Evolutionary conservation across 129 eudicot genomes (phyloP), one percentile per base, ranked within the genome.

Genomic region (Lonicera japonica): DNA sequence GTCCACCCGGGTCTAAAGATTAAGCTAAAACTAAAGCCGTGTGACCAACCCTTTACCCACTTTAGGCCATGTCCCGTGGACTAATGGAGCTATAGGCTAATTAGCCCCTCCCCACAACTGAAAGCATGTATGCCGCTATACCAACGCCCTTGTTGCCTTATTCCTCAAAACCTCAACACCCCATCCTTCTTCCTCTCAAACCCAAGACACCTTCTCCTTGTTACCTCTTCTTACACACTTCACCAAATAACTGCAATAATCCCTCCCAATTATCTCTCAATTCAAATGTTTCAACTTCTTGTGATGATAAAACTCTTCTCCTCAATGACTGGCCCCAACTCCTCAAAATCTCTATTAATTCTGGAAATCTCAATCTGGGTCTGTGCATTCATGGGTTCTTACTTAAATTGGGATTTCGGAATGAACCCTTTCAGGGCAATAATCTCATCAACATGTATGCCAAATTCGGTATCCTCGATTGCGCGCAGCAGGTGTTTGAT

Each of bases 361-460:
- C 48, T 4, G 17, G 11, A 14, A 18, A 50, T 25, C 16, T 64
- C 41, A 50, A 9, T 3, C 46, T 51, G 46, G 69, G 58, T 25
- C 46, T 38, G 21, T 24, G 58, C 47, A 17, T 64, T 64, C 59
- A 64, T 51, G 69, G 48, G 47, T 21, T 50, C 40, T 51, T 64
- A 19, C 46, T 18, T 3, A 64, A 51, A 64, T 18, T 50, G 56
- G 56, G 29, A 24, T 48, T 13, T 29, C 69, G 25, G n/a, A 48
- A 64, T 50, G 58, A 64, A 23, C 24, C 25, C 29, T 64, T 64
- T 64, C 58, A n/a, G 8, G 69, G 69, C 25, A 64, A 64, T 64
- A 64, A 64, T 38, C 69, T 64, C 47, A 19, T 64, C 47, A 64
- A 48, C 17, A 25, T 64, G 69, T 64, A 64, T 52, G 46, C 56